These are phyloP conservation scores for Heliamphora exappendiculata DNA, from an alignment of 148 eudicot species.

Conservation along the genomic window DNA sequence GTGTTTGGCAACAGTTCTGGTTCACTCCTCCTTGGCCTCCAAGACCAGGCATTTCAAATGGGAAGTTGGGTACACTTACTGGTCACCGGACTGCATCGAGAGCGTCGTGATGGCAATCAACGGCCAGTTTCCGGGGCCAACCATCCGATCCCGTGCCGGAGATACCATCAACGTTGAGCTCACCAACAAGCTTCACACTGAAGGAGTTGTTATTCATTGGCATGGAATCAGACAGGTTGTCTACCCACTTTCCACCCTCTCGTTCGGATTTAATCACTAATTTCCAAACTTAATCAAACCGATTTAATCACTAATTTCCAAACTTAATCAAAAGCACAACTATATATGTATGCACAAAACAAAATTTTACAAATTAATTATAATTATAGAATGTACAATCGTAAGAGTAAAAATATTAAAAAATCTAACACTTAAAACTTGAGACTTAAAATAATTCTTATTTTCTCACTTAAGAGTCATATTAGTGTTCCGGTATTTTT, in stretches of 20 bases:
- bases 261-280: too few species aligned
- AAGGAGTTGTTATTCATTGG: conserved; percentile 89
- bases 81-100: conserved; percentile 69
- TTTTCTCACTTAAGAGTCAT: too few species aligned
- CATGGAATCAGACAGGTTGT: conserved; percentile 79
- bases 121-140: conserved; percentile 84
- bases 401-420: too few species aligned
- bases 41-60: conserved; percentile 44
- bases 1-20: not conserved
- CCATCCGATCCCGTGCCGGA: conserved; percentile 55
- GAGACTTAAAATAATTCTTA: too few species aligned
- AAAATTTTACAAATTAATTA: too few species aligned
- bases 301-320: too few species aligned
- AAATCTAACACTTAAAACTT: too few species aligned
- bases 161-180: conserved; percentile 55
- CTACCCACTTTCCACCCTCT: not conserved
- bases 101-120: conserved; percentile 55
- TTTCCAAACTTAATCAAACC: too few species aligned
- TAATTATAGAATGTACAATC: too few species aligned
- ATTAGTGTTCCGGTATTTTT: too few species aligned
- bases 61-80: conserved; percentile 58
- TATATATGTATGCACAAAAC: too few species aligned
- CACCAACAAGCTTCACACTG: conserved; percentile 63
- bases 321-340: too few species aligned
- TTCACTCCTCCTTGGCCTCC: conserved; percentile 20